phyloP scores from a whole-genome alignment of 306 rosid species.

The Vicia villosa region DNA sequence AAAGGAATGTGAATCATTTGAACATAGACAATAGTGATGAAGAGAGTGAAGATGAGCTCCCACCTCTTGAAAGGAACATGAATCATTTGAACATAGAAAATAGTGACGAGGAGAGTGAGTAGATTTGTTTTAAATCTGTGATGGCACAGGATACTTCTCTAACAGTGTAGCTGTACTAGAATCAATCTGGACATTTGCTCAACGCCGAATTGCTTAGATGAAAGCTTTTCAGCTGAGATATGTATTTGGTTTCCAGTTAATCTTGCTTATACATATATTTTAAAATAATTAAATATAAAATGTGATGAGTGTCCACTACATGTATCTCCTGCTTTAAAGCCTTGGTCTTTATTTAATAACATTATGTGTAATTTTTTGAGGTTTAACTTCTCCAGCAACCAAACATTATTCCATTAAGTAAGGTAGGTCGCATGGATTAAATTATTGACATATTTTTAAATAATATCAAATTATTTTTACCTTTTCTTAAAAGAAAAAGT shows the following conservation, averaged over 20 bases:
- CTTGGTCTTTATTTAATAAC: background rate
- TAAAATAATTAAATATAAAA: background rate
- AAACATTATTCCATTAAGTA: too few relatives aligned
- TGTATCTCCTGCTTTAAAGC: background rate
- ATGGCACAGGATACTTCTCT: constrained; percentile 7
- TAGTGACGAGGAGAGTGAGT: constrained; percentile 58
- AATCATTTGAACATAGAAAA: constrained; percentile 66
- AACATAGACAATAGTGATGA: constrained; percentile 54
- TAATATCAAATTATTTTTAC: background rate
- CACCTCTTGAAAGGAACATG: constrained; percentile 88
- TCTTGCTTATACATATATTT: background rate
- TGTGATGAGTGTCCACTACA: background rate
- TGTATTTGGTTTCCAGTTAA: background rate
- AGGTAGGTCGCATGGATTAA: too few relatives aligned
- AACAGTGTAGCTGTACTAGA: constrained; percentile 6
- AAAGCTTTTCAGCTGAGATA: constrained; percentile 15
- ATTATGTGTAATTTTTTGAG: background rate
- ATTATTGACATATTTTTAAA: background rate
- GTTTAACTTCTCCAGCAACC: background rate
- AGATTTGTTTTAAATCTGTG: constrained; percentile 32
- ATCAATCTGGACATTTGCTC: constrained; percentile 19
- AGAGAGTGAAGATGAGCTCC: constrained; percentile 74
- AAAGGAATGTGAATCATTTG: constrained; percentile 85
- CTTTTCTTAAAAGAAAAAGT: background rate
- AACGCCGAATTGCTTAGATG: constrained; percentile 13